Conservation (phyloP, 2,329 filamentous ascomycete genomes). For the Colletotrichum spinosum region DNA sequence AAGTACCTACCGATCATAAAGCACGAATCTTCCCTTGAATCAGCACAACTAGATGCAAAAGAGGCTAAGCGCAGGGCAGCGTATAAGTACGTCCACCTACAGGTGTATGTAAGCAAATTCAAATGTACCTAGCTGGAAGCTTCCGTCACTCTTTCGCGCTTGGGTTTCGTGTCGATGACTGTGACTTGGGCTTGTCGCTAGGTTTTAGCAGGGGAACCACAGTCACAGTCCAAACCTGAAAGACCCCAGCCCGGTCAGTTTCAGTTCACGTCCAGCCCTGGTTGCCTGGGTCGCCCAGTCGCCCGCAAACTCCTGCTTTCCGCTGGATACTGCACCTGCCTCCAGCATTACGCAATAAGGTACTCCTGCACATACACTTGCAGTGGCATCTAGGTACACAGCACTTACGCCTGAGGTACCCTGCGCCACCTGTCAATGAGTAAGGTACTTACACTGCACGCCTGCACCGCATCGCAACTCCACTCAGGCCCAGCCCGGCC, state of each 20-base stretch:
- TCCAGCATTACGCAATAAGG: constrained; percentile 11
- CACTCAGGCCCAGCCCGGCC: background rate
- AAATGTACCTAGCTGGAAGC: constrained; percentile 35
- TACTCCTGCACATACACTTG: constrained; percentile 16
- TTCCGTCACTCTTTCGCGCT: constrained; percentile 29
- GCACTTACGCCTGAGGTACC: background rate
- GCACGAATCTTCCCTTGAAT: too few relatives aligned
- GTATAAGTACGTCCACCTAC: too few relatives aligned
- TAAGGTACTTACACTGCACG: background rate
- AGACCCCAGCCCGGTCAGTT: background rate
- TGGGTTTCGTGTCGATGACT: background rate
- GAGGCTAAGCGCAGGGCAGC: too few relatives aligned
- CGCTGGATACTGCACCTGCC: constrained; percentile 7
- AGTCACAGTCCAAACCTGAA: background rate
- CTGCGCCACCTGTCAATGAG: too few relatives aligned
- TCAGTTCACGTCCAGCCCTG: constrained; percentile 3
- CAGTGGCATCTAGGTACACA: constrained; percentile 2
- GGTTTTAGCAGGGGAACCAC: background rate
- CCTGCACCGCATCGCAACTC: background rate
- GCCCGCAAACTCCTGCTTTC: background rate
- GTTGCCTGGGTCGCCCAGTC: constrained; percentile 2
- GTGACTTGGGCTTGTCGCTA: background rate
- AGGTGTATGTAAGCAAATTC: background rate
- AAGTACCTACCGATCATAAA: background rate
- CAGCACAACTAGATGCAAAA: too few relatives aligned